A percentile compares a stretch with the other conserved stretches of the same genome.
These are phyloP conservation scores for Penicillium taxi DNA, from an alignment of 495 filamentous ascomycete species.

Conservation along the genomic window DNA sequence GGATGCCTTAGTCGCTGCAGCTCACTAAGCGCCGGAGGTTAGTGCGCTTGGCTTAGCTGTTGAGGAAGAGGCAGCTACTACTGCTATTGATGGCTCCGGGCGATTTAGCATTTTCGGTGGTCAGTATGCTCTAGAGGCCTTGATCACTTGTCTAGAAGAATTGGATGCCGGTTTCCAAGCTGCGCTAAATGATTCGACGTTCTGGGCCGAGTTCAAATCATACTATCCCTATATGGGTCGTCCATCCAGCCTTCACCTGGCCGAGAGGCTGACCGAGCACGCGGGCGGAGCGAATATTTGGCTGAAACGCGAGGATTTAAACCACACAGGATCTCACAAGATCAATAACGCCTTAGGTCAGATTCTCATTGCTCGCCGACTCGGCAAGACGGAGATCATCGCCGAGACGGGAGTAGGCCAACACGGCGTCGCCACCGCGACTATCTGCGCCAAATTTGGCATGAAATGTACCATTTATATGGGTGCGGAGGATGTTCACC, in stretches of 20 bases:
- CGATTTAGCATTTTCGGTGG: slow-evolving; percentile 4
- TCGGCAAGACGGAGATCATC: slow-evolving; percentile 92
- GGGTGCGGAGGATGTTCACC: slow-evolving; percentile 89
- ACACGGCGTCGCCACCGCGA: slow-evolving; percentile 93
- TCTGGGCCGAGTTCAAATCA: slow-evolving; percentile 1
- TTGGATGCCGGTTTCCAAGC: neutral
- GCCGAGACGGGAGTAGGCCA: slow-evolving; percentile 95
- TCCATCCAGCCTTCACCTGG: slow-evolving; percentile 21
- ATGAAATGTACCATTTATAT: slow-evolving; percentile 96
- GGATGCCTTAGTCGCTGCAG: neutral
- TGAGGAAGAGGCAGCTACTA: neutral
- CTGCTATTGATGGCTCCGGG: neutral
- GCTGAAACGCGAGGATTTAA: slow-evolving; percentile 92
- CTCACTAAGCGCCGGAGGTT: neutral
- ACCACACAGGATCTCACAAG: slow-evolving; percentile 82
- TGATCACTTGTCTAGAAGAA: slow-evolving; percentile 2
- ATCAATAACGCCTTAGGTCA: slow-evolving; percentile 98
- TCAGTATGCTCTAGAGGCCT: slow-evolving; percentile 3
- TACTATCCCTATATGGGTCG: slow-evolving; percentile 1
- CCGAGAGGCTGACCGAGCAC: slow-evolving; percentile 77
- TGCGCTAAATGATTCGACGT: slow-evolving; percentile 1
- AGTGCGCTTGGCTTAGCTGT: neutral
- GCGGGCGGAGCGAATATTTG: slow-evolving; percentile 92
- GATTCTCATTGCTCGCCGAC: slow-evolving; percentile 67
- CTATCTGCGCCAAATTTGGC: slow-evolving; percentile 90